Conservation (phyloP, 768 basidiomycete genomes). For the Lactarius sanguifluus region DNA sequence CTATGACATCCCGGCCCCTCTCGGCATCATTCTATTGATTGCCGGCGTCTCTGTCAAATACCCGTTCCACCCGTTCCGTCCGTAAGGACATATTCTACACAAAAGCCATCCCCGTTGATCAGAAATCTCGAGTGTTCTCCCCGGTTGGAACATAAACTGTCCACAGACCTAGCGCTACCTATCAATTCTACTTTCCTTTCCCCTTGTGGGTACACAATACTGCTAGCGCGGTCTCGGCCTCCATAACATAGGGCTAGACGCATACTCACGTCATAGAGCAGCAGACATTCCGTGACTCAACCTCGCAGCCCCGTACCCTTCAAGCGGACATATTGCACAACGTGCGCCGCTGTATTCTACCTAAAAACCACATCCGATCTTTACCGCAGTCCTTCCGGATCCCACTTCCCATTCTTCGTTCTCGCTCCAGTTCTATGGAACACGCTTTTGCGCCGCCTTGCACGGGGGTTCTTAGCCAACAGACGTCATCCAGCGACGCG, state of each 20-base stretch:
- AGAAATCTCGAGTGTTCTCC: neutral
- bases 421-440: conserved; percentile 1
- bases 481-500: conserved; percentile 25
- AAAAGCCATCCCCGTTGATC: conserved; percentile 2
- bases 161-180: conserved; percentile 7
- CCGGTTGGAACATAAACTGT: conserved; percentile 15
- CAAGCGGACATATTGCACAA: conserved; percentile 1
- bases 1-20: neutral
- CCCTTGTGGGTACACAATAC: conserved; percentile 4
- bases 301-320: conserved; percentile 11
- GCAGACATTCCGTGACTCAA: neutral
- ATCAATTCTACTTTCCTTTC: conserved; percentile 17
- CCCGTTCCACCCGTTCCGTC: too few relatives aligned
- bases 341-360: neutral
- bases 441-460: neutral
- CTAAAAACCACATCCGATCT: conserved; percentile 1
- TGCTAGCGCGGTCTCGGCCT: conserved; percentile 21
- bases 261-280: conserved; percentile 11
- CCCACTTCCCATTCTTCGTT: neutral
- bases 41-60: conserved; percentile 8
- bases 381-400: neutral
- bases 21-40: neutral
- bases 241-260: conserved; percentile 3
- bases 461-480: conserved; percentile 5
- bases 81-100: conserved; percentile 2